Evolutionary conservation across 2,329 filamentous ascomycete genomes (phyloP), one percentile per base, ranked within the genome.

Genomic region (Diaporthe amygdali): DNA sequence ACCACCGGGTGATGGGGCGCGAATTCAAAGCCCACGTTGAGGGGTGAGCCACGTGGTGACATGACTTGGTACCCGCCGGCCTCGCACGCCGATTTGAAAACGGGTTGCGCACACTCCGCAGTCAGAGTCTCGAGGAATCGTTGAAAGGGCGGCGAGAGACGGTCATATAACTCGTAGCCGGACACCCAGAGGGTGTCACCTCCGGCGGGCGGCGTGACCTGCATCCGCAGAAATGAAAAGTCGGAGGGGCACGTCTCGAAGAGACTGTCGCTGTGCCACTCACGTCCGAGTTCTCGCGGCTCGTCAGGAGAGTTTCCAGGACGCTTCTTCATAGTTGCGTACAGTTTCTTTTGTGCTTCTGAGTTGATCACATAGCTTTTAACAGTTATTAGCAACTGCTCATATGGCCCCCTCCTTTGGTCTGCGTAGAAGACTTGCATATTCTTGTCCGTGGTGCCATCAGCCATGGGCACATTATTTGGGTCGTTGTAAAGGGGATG

Each of bases 131-230:
- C 89, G 34, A 92, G 83, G 78, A 92, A 91, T 30, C 81, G 81
- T 71, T 88, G 88, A 67, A 88, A 87, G 0, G 87, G 82, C 2
- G 82, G 81, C 5, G 87, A 90, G 71, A 93, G 83, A 34, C 89
- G 86, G 76, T 93, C 90, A 75, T 91, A 93, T 15, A 92, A 79
- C 74, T 92, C 90, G 76, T 92, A 92, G 0, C 89, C 90, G 0
- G 89, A 91, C 0, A 90, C 91, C 90, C 90, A 93, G 7, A 93
- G 84, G 0, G 91, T 92, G 78, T 88, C 85, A 82, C 82, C 88
- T 49, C 88, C 85, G 0, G 85, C 88, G 68, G 82, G 81, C 5
- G 89, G 89, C 1, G 91, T 79, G 74, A 89, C 79, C 0, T 83
- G 84, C 3, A 91, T 78, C 0, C 87, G 80, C 1, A 92, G 81